Evolutionary conservation across 352 stramenopile species (phyloP), one percentile per base, ranked within the genome.

Genomic region (Lagenidium giganteum): DNA sequence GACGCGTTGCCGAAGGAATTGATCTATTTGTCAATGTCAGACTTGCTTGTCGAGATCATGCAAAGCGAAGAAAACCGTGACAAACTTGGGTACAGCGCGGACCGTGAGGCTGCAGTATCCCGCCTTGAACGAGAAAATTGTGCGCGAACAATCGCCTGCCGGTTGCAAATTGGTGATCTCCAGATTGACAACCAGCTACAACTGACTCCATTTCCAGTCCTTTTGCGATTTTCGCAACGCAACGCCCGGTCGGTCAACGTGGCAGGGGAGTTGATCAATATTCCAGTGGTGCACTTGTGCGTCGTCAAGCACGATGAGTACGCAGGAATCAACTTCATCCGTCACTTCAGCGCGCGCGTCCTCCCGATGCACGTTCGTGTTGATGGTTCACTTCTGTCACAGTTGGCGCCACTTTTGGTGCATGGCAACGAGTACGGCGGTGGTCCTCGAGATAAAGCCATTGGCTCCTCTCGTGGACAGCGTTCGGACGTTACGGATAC

Each of bases 181-280:
- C 83, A 95, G 57, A 76, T 95, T 20, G 83, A 95, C 52, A 93
- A 95, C 37, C 81, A 95, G 51, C 61, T 95, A 27, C 66, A 84
- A 25, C 51, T 73, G 32, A 93, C 83, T 6, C 77, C 78, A 29
- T 93, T 87, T 52, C 83, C 83, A 16, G 83, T 95, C 28, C 53
- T 95, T 3, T 54, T 95, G 37, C 81, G 81, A 12, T 94, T 91
- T 38, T 88, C 79, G 3, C 86, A 89, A 32, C 61, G 70, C 23
- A 74, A 43, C 24, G 54, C 64, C 20, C 56, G 76, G 33, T 72
- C 61, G 21, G 61, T 62, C 11, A 57, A 68, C 44, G 47, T 83
- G 5, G 70, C 85, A 20, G 67, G 69, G 7, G 68, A 83, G 51
- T 54, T 64, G 11, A 38, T 72, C 31, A 83, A 45, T 13, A 65